A percentile compares a stretch with the other conserved stretches of the same genome.
Evolutionary conservation across 2,329 filamentous ascomycete species (phyloP).

Genomic region (Aspergillus novoparasiticus): DNA sequence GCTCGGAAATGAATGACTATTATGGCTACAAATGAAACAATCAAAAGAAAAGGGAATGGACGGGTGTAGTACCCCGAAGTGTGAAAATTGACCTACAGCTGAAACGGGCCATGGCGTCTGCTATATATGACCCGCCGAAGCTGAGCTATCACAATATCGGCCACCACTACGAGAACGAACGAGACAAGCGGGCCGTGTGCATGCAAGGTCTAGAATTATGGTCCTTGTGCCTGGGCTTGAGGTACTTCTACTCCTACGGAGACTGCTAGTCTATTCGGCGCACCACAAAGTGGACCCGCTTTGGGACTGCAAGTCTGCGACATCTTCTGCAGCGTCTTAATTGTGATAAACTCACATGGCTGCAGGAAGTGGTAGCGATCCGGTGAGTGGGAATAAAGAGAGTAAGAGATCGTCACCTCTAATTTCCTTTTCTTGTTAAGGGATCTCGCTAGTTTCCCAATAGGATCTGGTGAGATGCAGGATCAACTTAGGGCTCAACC

Average conservation of each 20-base stretch:
- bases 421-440: neutral
- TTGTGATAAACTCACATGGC: too few relatives aligned
- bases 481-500: neutral
- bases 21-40: neutral
- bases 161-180: neutral
- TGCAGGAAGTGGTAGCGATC: too few relatives aligned
- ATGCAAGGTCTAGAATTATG: neutral
- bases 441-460: neutral
- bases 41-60: neutral
- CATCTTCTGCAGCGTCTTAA: neutral
- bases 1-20: neutral
- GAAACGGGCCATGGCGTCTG: neutral
- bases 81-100: neutral
- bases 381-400: too few relatives aligned
- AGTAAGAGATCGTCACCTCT: neutral
- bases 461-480: neutral
- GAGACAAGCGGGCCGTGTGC: neutral
- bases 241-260: neutral
- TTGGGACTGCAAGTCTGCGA: neutral
- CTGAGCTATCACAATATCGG: neutral
- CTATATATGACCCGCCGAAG: neutral
- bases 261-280: too few relatives aligned
- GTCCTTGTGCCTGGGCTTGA: neutral
- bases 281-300: neutral
- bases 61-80: neutral